Percentiles rank a stretch among this genome's conserved stretches.
Conservation (phyloP, 2,329 filamentous ascomycete species). For the Fusarium sp. region DNA sequence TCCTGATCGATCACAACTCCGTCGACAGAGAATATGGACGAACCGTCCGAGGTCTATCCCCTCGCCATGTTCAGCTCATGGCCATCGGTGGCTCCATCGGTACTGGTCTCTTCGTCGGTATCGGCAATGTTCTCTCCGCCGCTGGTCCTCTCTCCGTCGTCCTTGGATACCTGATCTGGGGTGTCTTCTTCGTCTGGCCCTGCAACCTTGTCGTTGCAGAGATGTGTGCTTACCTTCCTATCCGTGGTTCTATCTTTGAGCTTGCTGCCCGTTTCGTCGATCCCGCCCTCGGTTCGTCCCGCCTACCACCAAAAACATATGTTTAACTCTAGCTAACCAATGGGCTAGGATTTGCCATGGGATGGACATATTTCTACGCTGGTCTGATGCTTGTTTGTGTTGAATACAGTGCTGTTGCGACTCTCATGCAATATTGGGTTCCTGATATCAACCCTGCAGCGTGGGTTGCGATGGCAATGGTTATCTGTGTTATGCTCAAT, state of each 20-base stretch:
- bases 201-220: conserved; percentile 65
- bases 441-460: conserved; percentile 59
- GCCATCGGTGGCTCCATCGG: conserved; percentile 63
- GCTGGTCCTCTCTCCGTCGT: conserved; percentile 60
- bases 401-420: conserved; percentile 60
- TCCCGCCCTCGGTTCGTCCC: conserved; percentile 60
- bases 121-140: conserved; percentile 58
- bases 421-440: conserved; percentile 61
- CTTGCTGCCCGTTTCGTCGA: conserved; percentile 68
- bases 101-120: conserved; percentile 61
- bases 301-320: not conserved
- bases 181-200: conserved; percentile 60
- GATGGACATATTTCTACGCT: conserved; percentile 65
- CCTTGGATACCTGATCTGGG: conserved; percentile 61
- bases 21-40: conserved; percentile 50
- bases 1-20: conserved; percentile 45
- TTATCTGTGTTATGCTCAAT: conserved; percentile 62
- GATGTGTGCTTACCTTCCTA: conserved; percentile 69
- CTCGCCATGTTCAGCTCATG: conserved; percentile 64
- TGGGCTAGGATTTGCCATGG: conserved; percentile 62
- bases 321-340: not conserved
- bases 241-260: conserved; percentile 67
- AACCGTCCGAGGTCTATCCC: conserved; percentile 53
- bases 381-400: conserved; percentile 61
- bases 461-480: conserved; percentile 63